Conservation (phyloP, 208 protist genomes). For the Trichomonas vaginalis region DNA sequence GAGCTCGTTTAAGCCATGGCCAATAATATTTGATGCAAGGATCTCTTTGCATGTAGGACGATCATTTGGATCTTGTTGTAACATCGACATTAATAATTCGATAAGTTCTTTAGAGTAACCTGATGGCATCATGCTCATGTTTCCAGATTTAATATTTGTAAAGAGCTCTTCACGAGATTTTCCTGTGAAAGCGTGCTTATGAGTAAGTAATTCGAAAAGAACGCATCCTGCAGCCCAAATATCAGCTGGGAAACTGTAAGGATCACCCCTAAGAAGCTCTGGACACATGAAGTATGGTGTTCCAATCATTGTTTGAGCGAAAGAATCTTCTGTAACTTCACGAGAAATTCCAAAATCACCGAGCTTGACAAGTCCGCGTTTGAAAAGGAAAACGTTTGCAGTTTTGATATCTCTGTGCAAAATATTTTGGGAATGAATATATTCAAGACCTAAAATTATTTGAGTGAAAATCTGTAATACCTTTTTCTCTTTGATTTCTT, state of each 20-base stretch:
- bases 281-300: constrained; percentile 25
- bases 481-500: not conserved
- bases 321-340: not conserved
- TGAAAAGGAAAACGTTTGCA: constrained; percentile 25
- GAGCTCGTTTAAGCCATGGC: not conserved
- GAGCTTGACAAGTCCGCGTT: constrained; percentile 16
- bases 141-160: not conserved
- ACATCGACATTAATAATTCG: not conserved
- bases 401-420: constrained; percentile 37
- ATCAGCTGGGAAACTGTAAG: not conserved
- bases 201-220: not conserved
- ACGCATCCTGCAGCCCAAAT: constrained; percentile 11
- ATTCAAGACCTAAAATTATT: constrained; percentile 27
- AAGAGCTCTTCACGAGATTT: constrained; percentile 12
- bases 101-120: not conserved
- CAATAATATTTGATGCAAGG: not conserved
- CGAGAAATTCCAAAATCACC: constrained; percentile 31
- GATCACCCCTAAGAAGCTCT: not conserved
- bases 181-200: not conserved
- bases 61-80: not conserved
- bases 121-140: not conserved
- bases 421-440: constrained; percentile 26
- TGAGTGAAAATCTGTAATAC: constrained; percentile 27
- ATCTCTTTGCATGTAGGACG: not conserved
- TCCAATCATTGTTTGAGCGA: constrained; percentile 18